phyloP scores from a whole-genome alignment of 2,329 filamentous ascomycete species.

The Fusarium coicis region DNA sequence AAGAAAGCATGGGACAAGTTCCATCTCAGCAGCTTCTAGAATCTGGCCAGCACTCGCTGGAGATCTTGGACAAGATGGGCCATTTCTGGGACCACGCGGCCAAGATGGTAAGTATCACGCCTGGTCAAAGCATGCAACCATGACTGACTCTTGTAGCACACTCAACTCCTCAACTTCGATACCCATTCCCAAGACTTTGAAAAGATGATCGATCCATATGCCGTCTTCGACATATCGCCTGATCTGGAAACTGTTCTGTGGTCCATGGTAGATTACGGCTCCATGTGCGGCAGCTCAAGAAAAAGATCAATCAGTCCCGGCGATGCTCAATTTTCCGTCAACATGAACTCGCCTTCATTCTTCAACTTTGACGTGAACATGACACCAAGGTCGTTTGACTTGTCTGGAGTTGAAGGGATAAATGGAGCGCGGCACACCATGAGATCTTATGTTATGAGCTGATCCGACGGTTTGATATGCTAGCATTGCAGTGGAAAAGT shows the following conservation, averaged over 20 bases:
- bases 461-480: too few species aligned
- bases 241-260: not conserved
- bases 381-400: not conserved
- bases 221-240: not conserved
- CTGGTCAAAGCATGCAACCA: accelerated
- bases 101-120: not conserved
- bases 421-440: not conserved
- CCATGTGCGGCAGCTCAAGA: not conserved
- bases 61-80: constrained; percentile 6
- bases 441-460: not conserved
- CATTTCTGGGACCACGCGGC: constrained; percentile 18
- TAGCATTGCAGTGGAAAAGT: too few species aligned
- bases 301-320: not conserved
- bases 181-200: not conserved
- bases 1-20: not conserved
- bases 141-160: not conserved
- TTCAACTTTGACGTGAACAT: not conserved
- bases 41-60: not conserved
- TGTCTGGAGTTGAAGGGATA: not conserved
- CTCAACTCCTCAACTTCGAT: not conserved
- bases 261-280: not conserved
- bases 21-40: not conserved
- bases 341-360: not conserved
- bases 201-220: not conserved
- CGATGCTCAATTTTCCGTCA: not conserved